Conservation (phyloP, 2,329 filamentous ascomycete genomes). For the Ceratocystis huliohia region DNA sequence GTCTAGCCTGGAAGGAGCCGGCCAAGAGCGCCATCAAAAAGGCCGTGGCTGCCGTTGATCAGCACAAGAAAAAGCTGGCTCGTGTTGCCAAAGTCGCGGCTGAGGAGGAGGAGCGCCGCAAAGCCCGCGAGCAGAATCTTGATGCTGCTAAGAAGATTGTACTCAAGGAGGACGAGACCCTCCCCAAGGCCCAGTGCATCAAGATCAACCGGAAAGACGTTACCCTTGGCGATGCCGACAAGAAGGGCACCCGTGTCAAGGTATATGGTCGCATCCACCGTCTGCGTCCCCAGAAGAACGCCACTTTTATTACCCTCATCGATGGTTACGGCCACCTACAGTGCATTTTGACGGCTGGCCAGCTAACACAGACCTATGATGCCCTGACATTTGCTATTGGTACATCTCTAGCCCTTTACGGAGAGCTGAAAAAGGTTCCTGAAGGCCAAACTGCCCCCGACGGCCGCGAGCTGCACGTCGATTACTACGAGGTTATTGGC, state of each 20-base stretch:
- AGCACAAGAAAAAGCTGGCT: constrained; percentile 70
- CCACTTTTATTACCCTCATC: constrained; percentile 73
- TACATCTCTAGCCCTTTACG: constrained; percentile 73
- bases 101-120: constrained; percentile 58
- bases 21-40: constrained; percentile 81
- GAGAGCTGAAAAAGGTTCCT: constrained; percentile 73
- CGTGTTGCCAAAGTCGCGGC: constrained; percentile 63
- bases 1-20: constrained; percentile 64
- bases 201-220: constrained; percentile 60
- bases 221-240: constrained; percentile 42
- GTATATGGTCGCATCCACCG: constrained; percentile 76
- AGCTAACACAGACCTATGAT: constrained; percentile 84
- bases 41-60: constrained; percentile 59
- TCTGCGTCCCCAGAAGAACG: constrained; percentile 67
- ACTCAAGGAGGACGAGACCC: constrained; percentile 52
- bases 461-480: constrained; percentile 77
- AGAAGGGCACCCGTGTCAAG: constrained; percentile 60
- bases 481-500: constrained; percentile 73
- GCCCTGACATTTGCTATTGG: constrained; percentile 73
- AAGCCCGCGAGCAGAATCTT: constrained; percentile 52
- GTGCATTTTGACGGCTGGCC: constrained; percentile 62
- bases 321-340: constrained; percentile 72
- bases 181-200: constrained; percentile 64
- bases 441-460: constrained; percentile 66
- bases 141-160: constrained; percentile 68